Conservation (phyloP, 2,329 filamentous ascomycete genomes). For the Cladobotryum mycophilum region DNA sequence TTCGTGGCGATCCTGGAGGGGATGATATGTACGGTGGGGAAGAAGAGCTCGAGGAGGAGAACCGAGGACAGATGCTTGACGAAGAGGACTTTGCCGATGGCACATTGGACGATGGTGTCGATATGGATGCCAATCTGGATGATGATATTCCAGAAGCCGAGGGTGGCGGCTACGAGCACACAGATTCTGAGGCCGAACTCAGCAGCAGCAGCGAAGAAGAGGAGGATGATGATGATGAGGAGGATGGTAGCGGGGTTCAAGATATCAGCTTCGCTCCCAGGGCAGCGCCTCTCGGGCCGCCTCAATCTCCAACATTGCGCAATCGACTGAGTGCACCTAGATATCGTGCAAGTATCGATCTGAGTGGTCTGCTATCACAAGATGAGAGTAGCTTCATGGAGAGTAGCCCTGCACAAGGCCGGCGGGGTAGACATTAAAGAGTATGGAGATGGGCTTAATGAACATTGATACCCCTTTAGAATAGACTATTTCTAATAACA, state of each 20-base stretch:
- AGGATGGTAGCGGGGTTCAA: conserved; percentile 15
- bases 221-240: conserved; percentile 14
- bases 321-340: conserved; percentile 20
- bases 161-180: conserved; percentile 65
- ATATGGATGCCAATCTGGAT: conserved; percentile 65
- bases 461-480: conserved; percentile 4
- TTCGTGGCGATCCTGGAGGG: conserved; percentile 42
- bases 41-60: conserved; percentile 49
- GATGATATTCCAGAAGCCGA: conserved; percentile 63
- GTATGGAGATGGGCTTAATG: not conserved
- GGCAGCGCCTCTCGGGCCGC: conserved; percentile 27
- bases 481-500: too few species aligned
- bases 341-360: conserved; percentile 46
- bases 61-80: conserved; percentile 53
- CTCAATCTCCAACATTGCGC: conserved; percentile 32
- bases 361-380: conserved; percentile 49
- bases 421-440: not conserved
- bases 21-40: conserved; percentile 47
- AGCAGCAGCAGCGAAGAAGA: conserved; percentile 18
- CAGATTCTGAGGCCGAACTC: conserved; percentile 64
- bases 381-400: conserved; percentile 51
- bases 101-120: conserved; percentile 23
- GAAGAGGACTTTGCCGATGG: conserved; percentile 51
- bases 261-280: conserved; percentile 36
- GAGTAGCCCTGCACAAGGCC: conserved; percentile 44